Evolutionary conservation across 192 early-diverging fungal genomes (phyloP).

Genomic region (Rhizophagus sp.): DNA sequence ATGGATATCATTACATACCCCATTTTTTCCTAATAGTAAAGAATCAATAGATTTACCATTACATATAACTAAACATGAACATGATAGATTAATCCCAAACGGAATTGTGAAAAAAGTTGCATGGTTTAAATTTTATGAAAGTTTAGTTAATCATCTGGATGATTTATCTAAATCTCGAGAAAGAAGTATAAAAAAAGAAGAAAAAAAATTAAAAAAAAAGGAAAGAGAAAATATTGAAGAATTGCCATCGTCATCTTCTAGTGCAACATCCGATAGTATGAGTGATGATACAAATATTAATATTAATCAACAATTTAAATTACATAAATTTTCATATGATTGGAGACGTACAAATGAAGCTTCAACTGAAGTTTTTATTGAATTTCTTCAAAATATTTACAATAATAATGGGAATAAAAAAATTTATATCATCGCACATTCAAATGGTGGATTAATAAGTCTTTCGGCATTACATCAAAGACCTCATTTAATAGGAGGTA

Average conservation of each 20-base stretch:
- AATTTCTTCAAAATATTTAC: slow-evolving; percentile 17
- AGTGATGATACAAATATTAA: background rate
- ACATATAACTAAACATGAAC: slow-evolving; percentile 10
- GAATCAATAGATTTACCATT: slow-evolving; percentile 26
- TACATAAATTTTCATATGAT: slow-evolving; percentile 27
- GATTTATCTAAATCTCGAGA: background rate
- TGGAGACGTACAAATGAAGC: slow-evolving; percentile 21
- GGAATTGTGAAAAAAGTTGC: background rate
- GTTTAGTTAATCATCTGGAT: slow-evolving; percentile 7
- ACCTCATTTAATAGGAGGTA: slow-evolving; percentile 17
- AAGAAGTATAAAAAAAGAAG: background rate
- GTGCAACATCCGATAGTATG: background rate
- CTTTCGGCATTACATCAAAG: slow-evolving; percentile 7
- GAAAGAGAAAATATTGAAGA: background rate
- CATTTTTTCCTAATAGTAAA: slow-evolving; percentile 13
- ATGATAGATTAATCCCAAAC: background rate
- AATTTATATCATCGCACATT: slow-evolving; percentile 21
- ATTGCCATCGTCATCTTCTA: background rate
- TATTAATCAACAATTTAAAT: background rate
- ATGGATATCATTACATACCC: slow-evolving; percentile 2
- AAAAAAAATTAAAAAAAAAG: background rate
- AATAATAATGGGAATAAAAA: slow-evolving; percentile 3
- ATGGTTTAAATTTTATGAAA: slow-evolving; percentile 10
- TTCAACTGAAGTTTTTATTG: background rate
- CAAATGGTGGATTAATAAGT: slow-evolving; percentile 25